Evolutionary conservation across 495 filamentous ascomycete genomes (phyloP).

Genomic region (Aspergillus haitiensis): DNA sequence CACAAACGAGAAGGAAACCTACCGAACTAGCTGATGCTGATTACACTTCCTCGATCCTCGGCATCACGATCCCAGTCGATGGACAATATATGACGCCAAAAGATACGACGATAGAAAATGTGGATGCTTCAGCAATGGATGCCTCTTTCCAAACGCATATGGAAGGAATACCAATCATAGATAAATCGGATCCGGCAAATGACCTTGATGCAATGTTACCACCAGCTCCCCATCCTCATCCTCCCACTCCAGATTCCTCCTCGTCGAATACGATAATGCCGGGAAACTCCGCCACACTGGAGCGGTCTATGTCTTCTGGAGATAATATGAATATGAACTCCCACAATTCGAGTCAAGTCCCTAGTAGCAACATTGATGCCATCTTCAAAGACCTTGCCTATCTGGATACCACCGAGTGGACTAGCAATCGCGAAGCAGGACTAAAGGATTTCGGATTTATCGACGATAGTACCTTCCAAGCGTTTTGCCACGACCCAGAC

Average conservation of each 20-base stretch:
- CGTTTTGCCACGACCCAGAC: conserved; percentile 56
- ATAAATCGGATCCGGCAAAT: conserved; percentile 32
- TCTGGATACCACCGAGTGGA: conserved; percentile 59
- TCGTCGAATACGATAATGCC: conserved; percentile 30
- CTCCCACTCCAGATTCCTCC: conserved; percentile 35
- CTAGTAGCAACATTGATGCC: conserved; percentile 48
- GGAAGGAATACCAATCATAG: conserved; percentile 19
- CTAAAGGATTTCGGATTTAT: conserved; percentile 63
- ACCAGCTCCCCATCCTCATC: conserved; percentile 29
- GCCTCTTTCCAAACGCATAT: conserved; percentile 23
- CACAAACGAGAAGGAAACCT: conserved; percentile 13
- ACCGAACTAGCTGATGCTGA: conserved; percentile 15
- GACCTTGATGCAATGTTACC: conserved; percentile 31
- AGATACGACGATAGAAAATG: conserved; percentile 38
- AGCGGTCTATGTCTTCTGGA: conserved; percentile 24
- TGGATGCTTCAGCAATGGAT: conserved; percentile 33
- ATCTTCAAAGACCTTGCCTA: conserved; percentile 64
- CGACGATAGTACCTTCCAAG: conserved; percentile 53
- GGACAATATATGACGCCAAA: conserved; percentile 41
- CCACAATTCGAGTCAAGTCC: conserved; percentile 16
- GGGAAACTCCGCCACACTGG: conserved; percentile 16
- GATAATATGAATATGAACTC: conserved; percentile 21
- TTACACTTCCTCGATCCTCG: conserved; percentile 39
- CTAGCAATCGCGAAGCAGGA: conserved; percentile 51
- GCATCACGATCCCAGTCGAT: conserved; percentile 41